These are phyloP conservation scores for Plenodomus biglobosus DNA, from an alignment of 2,329 filamentous ascomycete species.

Conservation along the genomic window DNA sequence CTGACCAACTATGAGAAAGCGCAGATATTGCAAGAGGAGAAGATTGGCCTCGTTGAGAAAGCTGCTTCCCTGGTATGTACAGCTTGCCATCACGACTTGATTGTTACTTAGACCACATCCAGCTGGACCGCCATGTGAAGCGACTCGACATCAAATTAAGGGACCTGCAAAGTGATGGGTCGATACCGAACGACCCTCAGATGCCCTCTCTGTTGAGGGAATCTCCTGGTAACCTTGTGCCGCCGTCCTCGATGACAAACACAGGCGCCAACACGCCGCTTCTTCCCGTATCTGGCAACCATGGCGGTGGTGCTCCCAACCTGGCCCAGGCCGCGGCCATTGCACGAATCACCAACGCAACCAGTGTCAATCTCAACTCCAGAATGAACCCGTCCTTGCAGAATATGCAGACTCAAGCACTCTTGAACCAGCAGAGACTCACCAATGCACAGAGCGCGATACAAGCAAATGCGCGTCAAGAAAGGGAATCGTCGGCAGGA, in stretches of 20 bases:
- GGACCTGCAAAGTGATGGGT: slow-evolving; percentile 60
- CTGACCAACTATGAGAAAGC: slow-evolving; percentile 68
- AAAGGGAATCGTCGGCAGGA: slow-evolving; percentile 58
- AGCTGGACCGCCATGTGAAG: slow-evolving; percentile 65
- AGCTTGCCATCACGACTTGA: not conserved
- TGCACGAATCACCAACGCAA: slow-evolving; percentile 42
- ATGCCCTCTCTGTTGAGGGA: slow-evolving; percentile 60
- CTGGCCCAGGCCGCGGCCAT: slow-evolving; percentile 54
- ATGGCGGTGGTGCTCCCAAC: slow-evolving; percentile 55
- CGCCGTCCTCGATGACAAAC: slow-evolving; percentile 49
- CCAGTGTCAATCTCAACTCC: slow-evolving; percentile 36
- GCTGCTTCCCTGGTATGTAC: slow-evolving; percentile 60
- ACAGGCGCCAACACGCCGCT: slow-evolving; percentile 54
- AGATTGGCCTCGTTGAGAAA: slow-evolving; percentile 69
- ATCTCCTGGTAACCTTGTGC: slow-evolving; percentile 53
- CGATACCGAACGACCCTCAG: slow-evolving; percentile 60
- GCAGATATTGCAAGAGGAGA: slow-evolving; percentile 72
- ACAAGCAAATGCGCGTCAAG: slow-evolving; percentile 39
- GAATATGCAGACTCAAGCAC: slow-evolving; percentile 42
- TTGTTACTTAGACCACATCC: slow-evolving; percentile 14
- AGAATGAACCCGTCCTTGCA: slow-evolving; percentile 37
- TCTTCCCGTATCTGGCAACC: slow-evolving; percentile 58
- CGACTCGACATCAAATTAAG: slow-evolving; percentile 63
- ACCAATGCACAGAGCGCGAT: slow-evolving; percentile 37
- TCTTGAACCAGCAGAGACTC: slow-evolving; percentile 42